Percentiles rank a stretch among this genome's conserved stretches.
phyloP scores from a whole-genome alignment of 306 rosid genomes.

The Cicer pinnatifidum region DNA sequence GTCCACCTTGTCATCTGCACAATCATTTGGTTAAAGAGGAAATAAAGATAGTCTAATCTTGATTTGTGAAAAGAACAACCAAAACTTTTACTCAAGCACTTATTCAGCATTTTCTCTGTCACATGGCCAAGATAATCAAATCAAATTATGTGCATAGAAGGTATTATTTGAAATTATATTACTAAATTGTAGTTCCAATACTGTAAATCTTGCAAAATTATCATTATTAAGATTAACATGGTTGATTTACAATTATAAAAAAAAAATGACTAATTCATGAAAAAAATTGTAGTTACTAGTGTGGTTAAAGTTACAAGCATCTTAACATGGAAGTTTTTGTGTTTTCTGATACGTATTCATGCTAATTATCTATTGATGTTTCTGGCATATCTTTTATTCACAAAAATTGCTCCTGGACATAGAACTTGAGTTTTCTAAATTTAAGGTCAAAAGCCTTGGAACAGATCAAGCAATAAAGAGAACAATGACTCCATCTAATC shows the following conservation, averaged over 20 bases:
- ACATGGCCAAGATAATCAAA: no score
- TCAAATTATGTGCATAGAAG: background rate
- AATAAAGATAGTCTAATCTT: background rate
- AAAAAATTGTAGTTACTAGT: background rate
- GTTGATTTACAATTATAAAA: constrained; percentile 6
- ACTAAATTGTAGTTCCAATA: constrained; percentile 21
- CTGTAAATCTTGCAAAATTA: background rate
- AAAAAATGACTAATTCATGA: background rate
- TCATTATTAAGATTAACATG: background rate
- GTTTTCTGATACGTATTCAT: background rate
- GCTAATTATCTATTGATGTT: constrained; percentile 1
- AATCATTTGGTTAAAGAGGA: constrained; percentile 43
- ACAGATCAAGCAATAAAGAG: constrained; percentile 20
- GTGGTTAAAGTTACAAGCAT: background rate
- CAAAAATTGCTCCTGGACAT: background rate
- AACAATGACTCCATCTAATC: background rate
- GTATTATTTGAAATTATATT: constrained; percentile 17
- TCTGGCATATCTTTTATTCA: background rate
- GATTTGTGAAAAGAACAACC: no score
- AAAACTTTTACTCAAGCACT: no score
- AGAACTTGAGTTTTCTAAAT: constrained; percentile 8
- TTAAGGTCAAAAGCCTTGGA: constrained; percentile 20
- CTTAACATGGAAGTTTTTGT: background rate
- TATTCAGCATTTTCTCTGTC: no score
- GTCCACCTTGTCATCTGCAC: constrained; percentile 82